phyloP scores from a whole-genome alignment of 1,139 yeast genomes.

The Magnusiomyces starmeri region DNA sequence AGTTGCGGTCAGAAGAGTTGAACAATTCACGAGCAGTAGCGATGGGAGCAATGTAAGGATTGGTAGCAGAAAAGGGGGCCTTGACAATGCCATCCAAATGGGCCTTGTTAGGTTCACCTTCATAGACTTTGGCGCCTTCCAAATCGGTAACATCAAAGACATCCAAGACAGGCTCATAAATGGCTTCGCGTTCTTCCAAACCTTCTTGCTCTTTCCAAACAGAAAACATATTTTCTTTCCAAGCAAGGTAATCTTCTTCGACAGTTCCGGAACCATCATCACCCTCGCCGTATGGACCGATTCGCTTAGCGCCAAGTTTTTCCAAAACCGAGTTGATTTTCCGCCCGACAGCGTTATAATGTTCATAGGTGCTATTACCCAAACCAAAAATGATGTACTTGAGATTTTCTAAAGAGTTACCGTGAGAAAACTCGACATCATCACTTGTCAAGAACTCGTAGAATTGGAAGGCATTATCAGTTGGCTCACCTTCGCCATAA shows the following conservation, averaged over 20 bases:
- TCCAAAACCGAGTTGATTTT: constrained; percentile 45
- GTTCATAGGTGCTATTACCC: constrained; percentile 91
- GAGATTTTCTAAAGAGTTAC: constrained; percentile 52
- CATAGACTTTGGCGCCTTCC: constrained; percentile 46
- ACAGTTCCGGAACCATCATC: constrained; percentile 93
- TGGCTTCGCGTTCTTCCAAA: constrained; percentile 68
- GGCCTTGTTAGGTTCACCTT: constrained; percentile 77
- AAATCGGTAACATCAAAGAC: constrained; percentile 34
- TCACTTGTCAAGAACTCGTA: constrained; percentile 36
- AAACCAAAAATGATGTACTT: constrained; percentile 76
- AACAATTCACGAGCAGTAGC: constrained; percentile 61
- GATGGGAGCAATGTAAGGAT: constrained; percentile 78
- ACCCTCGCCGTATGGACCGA: constrained; percentile 79
- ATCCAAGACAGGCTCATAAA: constrained; percentile 66
- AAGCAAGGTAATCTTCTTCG: constrained; percentile 88
- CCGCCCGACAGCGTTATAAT: constrained; percentile 77
- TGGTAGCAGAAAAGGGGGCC: constrained; percentile 79
- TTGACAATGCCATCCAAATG: constrained; percentile 47
- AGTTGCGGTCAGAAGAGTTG: constrained; percentile 56
- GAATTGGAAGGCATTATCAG: constrained; percentile 83
- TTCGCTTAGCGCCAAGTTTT: constrained; percentile 59
- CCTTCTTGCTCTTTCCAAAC: constrained; percentile 56
- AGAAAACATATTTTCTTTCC: constrained; percentile 79
- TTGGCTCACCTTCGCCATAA: constrained; percentile 98
- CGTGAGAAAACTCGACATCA: constrained; percentile 33